Evolutionary conservation across 345 rosid genomes (phyloP).

Genomic region (Syzygium aqueum): DNA sequence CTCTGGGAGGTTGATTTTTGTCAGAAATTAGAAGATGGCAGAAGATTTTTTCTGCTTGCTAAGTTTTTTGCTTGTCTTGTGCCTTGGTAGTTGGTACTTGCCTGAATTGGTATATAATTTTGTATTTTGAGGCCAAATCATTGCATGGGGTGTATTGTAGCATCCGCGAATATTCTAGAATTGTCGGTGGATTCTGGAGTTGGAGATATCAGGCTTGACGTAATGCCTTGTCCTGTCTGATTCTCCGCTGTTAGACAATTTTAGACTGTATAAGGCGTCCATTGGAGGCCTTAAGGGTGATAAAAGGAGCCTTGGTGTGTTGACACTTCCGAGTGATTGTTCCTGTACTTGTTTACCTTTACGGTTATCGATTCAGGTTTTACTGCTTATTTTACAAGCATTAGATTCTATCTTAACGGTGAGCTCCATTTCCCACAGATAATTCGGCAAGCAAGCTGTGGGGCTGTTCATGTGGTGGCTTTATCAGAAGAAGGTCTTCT

Average conservation of each 20-base stretch:
- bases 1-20: background rate
- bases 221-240: background rate
- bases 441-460: conserved; percentile 81
- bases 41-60: background rate
- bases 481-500: conserved; percentile 79
- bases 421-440: conserved; percentile 24
- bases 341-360: background rate
- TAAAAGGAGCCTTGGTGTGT: background rate
- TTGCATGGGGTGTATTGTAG: background rate
- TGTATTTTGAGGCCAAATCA: background rate
- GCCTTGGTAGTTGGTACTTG: background rate
- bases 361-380: background rate
- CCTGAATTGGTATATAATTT: background rate
- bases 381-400: background rate
- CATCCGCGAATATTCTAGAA: background rate
- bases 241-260: background rate
- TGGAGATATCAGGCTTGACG: background rate
- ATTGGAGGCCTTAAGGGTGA: background rate
- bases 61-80: background rate
- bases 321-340: background rate
- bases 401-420: background rate
- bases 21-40: background rate
- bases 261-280: background rate
- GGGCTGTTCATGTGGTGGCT: conserved; percentile 87
- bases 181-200: background rate